These are phyloP conservation scores for Trichoderma simmonsii DNA, from an alignment of 2,329 filamentous ascomycete species.

Conservation along the genomic window DNA sequence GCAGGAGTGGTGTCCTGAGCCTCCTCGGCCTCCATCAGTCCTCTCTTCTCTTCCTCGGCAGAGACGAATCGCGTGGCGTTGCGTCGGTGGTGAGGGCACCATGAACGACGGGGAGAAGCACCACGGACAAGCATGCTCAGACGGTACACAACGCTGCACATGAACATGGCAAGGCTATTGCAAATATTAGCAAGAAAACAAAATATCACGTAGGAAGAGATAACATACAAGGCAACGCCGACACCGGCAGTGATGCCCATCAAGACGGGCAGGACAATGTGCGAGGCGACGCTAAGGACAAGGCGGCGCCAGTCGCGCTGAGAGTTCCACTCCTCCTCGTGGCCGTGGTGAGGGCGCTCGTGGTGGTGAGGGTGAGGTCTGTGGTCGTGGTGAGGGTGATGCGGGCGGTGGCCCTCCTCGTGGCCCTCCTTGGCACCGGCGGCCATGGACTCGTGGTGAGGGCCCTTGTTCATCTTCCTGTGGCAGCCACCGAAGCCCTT, in stretches of 20 bases:
- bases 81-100: slow-evolving; percentile 18
- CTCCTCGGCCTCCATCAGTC: slow-evolving; percentile 42
- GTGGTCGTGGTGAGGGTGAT: slow-evolving; percentile 22
- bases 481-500: slow-evolving; percentile 28
- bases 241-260: slow-evolving; percentile 68
- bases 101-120: slow-evolving; percentile 17
- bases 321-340: slow-evolving; percentile 11
- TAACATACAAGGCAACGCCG: slow-evolving; percentile 58
- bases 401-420: slow-evolving; percentile 15
- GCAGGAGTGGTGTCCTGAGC: slow-evolving; percentile 28
- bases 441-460: background rate
- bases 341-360: background rate
- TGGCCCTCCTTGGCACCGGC: background rate
- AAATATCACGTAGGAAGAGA: background rate
- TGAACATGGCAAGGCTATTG: slow-evolving; percentile 58
- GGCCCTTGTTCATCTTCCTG: background rate
- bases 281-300: slow-evolving; percentile 54
- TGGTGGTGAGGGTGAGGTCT: slow-evolving; percentile 27
- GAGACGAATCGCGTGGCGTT: background rate
- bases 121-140: slow-evolving; percentile 50
- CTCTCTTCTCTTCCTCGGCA: slow-evolving; percentile 47
- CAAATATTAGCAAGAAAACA: slow-evolving; percentile 27
- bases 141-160: slow-evolving; percentile 60
- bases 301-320: slow-evolving; percentile 34
- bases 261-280: slow-evolving; percentile 64